phyloP scores from a whole-genome alignment of 148 eudicot species.

The Diospyros lotus region DNA sequence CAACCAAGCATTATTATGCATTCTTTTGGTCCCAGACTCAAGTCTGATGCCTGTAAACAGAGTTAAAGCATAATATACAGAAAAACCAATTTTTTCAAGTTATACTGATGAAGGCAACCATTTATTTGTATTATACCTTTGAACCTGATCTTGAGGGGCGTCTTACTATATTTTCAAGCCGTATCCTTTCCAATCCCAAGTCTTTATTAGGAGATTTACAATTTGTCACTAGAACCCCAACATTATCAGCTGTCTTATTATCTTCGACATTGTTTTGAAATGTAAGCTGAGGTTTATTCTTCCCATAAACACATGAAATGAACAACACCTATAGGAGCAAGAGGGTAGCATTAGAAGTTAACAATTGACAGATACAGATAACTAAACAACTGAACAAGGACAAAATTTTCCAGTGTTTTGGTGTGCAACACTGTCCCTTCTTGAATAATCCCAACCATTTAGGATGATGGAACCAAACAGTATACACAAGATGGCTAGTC shows the following conservation, averaged over 20 bases:
- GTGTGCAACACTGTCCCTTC: background rate
- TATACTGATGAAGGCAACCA: background rate
- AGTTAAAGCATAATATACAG: slow-evolving; percentile 6
- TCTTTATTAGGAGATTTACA: slow-evolving; percentile 25
- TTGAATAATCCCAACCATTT: slow-evolving; percentile 2
- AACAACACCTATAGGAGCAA: slow-evolving; percentile 55
- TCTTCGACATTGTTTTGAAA: slow-evolving; percentile 24
- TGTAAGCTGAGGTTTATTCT: slow-evolving; percentile 41
- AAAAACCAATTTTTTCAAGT: background rate
- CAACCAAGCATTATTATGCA: slow-evolving; percentile 81
- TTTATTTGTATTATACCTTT: slow-evolving; percentile 41
- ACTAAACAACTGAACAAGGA: background rate
- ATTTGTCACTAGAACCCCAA: slow-evolving; percentile 23
- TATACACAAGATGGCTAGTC: too few relatives aligned
- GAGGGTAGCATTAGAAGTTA: slow-evolving; percentile 2
- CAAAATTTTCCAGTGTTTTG: background rate
- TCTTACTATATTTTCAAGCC: slow-evolving; percentile 45
- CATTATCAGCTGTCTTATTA: slow-evolving; percentile 20
- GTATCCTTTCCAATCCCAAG: slow-evolving; percentile 31
- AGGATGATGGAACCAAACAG: background rate
- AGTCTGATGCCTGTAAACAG: slow-evolving; percentile 59
- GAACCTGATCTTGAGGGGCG: slow-evolving; percentile 59
- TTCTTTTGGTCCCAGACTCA: slow-evolving; percentile 74
- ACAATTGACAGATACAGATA: background rate
- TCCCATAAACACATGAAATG: slow-evolving; percentile 75